These are phyloP conservation scores for Apiotrichum gamsii DNA, from an alignment of 1,284 basidiomycete genomes.

Conservation along the genomic window DNA sequence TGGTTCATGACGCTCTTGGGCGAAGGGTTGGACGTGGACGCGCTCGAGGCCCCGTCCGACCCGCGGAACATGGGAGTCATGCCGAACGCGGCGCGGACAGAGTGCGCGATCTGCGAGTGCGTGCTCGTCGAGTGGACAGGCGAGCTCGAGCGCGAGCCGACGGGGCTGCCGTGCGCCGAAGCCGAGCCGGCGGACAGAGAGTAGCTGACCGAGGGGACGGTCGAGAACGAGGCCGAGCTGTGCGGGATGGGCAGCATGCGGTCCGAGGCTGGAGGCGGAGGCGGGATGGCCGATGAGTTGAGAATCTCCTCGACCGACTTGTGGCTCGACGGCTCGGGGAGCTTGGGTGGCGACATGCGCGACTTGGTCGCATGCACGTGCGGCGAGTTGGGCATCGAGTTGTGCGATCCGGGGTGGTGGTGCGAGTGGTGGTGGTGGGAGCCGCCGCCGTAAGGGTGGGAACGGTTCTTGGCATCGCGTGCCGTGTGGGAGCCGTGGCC, in stretches of 20 bases:
- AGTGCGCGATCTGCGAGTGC: conserved; percentile 48
- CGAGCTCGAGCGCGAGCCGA: conserved; percentile 37
- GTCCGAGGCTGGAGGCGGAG: conserved; percentile 33
- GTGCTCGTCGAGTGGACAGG: conserved; percentile 28
- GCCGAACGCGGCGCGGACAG: conserved; percentile 71
- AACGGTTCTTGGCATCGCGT: conserved; percentile 42
- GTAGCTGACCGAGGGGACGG: conserved; percentile 29
- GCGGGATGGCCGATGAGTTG: conserved; percentile 42
- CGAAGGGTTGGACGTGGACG: conserved; percentile 19
- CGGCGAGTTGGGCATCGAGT: conserved; percentile 39
- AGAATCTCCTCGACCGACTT: conserved; percentile 48
- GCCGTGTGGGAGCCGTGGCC: conserved; percentile 42
- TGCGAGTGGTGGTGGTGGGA: conserved; percentile 13
- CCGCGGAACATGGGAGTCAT: conserved; percentile 72
- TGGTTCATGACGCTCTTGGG: conserved; percentile 22
- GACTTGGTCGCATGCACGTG: conserved; percentile 27
- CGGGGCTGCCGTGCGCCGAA: conserved; percentile 42
- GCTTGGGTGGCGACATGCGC: conserved; percentile 40
- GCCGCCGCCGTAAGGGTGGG: conserved; percentile 39
- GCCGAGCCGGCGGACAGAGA: conserved; percentile 35
- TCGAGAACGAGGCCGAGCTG: conserved; percentile 27
- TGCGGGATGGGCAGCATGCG: conserved; percentile 43
- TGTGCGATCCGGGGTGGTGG: conserved; percentile 13
- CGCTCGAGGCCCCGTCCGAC: conserved; percentile 12
- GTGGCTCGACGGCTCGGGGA: conserved; percentile 21